Base-by-base conservation (phyloP, 345 rosid species). In the Sisymbrium altissimum region DNA sequence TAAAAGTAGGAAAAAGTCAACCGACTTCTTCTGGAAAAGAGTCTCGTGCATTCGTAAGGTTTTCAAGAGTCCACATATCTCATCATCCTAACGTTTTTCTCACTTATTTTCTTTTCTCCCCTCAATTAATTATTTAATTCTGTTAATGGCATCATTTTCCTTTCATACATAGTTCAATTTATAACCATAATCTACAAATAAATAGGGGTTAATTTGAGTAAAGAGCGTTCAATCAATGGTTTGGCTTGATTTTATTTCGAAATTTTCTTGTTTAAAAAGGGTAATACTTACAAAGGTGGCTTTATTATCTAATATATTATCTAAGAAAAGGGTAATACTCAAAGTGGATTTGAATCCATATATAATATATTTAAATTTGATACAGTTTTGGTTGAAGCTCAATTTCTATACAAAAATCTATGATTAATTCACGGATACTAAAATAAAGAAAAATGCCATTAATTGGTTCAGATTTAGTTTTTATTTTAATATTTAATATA, bases 61-160 rank as follows among this genome's bases (percentile, higher is more conserved):
- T 90, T 87, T 82, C 73, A 83, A 57, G 64, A 77, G 76, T 87
- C 98, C 97, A 85, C 97, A 83, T 77, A 64, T 48, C 83, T 79
- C 80, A 83, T 43, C 36, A 84, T 57, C 30, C 7, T 43, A n/a
- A 64, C 57, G 39, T 64, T 64, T 44, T 30, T 33, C 39, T 46
- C 7, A 21, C 46, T 46, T 60, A 9, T 44, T n/a, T 25, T 15
- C n/a, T 6, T 49, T 41, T 30, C 19, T 3, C 54, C 14, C 27
- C 5, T 48, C 8, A 15, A 36, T 38, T 49, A 38, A 50, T 49
- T 61, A 15, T 25, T 38, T 49, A 38, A 50, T 49, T 61, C 50
- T 29, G 8, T 40, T 62, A 7, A 13, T 43, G 21, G 7, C 9
- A 29, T 3, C 32, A n/a, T 23, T 43, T 54, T 21, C 61, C 44